Evolutionary conservation across 352 stramenopile species (phyloP).

Genomic region (Globisporangium lucens): DNA sequence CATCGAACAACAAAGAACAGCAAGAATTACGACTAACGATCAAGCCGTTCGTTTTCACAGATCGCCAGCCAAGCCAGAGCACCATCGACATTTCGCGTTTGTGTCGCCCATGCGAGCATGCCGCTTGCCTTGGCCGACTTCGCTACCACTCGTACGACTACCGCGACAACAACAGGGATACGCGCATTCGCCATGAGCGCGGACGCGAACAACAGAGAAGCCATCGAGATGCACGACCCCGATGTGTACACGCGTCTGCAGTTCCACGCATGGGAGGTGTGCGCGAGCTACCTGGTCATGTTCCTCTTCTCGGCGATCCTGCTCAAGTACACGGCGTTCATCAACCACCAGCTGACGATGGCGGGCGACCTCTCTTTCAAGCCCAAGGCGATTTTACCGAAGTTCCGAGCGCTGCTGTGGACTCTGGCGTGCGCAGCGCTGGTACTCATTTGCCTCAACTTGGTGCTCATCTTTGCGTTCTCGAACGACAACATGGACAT

Average conservation of each 20-base stretch:
- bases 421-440: conserved; percentile 30
- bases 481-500: conserved; percentile 22
- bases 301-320: conserved; percentile 41
- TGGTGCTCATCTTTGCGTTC: conserved; percentile 40
- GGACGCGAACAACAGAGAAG: not conserved
- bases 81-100: conserved; percentile 1
- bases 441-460: conserved; percentile 32
- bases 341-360: conserved; percentile 31
- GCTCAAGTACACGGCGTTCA: conserved; percentile 44
- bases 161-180: not conserved
- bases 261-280: conserved; percentile 49
- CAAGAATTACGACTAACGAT: not conserved
- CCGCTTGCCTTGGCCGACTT: not conserved
- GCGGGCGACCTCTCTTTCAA: conserved; percentile 39
- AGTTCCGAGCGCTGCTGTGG: conserved; percentile 59
- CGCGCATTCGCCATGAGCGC: not conserved
- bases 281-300: conserved; percentile 57
- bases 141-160: not conserved
- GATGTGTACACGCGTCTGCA: conserved; percentile 6
- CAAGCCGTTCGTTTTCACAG: not conserved
- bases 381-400: conserved; percentile 55
- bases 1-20: not conserved
- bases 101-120: not conserved
- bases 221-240: not conserved
- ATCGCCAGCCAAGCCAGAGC: not conserved